Evolutionary conservation across 2,329 filamentous ascomycete genomes (phyloP), one percentile per base, ranked within the genome.

Genomic region (Thielaviopsis ethacetica): DNA sequence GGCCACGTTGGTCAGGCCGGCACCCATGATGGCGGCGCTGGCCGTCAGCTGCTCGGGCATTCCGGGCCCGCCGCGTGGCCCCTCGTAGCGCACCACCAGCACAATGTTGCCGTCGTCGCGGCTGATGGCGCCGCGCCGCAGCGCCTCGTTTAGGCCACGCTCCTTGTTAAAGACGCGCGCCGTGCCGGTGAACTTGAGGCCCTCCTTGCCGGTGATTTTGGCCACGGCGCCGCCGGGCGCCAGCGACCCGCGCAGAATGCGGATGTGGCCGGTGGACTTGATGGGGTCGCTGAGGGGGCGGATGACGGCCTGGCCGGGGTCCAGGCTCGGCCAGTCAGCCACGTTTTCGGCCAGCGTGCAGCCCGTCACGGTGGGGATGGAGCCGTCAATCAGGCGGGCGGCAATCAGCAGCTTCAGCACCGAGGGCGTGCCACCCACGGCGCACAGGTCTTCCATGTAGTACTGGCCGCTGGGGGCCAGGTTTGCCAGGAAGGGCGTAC

Each of bases 41-140:
- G 91, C 88, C 68, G 86, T 89, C 52, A 97, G 79, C 71, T 95
- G 90, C 72, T 97, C 91, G 1, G 91, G 91, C 91, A 97, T 97
- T 51, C 91, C 91, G 0, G 91, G 91, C 0, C 91, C 91, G 62
- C 91, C 91, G 68, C 88, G 91, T 13, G 91, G 91, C 0, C 91
- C 91, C 69, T 97, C 91, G 69, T 96, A 96, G 22, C 91, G 84
- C 58, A 97, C 90, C 34, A 96, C 83, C 27, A 96, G 75, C 21
- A 96, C 91, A 15, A 95, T 78, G 67, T 94, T 93, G 67, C 93
- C 88, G 62, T 73, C 73, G 19, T 72, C 69, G 21, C 67, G 65
- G 41, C 64, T 68, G 68, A 79, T 77, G 6, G 81, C 81, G 41
- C 82, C 81, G 0, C 82, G 80, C 53, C 89, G 86, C 55, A 97